Base-by-base conservation (phyloP, 2,329 filamentous ascomycete genomes). In the Didymella exigua region DNA sequence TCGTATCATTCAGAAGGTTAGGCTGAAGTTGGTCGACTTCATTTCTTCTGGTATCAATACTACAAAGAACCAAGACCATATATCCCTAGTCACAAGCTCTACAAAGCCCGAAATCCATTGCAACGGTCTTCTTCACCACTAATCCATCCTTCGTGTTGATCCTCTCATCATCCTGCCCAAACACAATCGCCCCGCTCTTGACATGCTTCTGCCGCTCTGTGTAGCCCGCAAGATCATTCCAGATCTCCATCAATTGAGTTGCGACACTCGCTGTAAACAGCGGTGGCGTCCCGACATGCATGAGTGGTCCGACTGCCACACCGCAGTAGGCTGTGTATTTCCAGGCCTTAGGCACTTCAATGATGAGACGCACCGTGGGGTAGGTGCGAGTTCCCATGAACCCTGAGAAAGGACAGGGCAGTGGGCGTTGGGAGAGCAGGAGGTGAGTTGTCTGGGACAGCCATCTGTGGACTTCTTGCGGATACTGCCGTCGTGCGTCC, bases 71-170 rank as follows among this genome's bases (percentile, higher is more conserved):
- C n/a, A n/a, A n/a, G n/a, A n/a, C n/a, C n/a, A n/a, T n/a, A n/a
- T n/a, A n/a, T n/a, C n/a, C n/a, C n/a, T n/a, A n/a, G n/a, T n/a
- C n/a, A n/a, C n/a, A n/a, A 8, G 14, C 19, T 19, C 51, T 33
- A 37, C 34, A 46, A 27, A 55, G 19, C n/a, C 41, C 46, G 42
- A 55, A 50, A 26, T 55, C 52, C 42, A 55, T 29, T 29, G 46
- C 52, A 0, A 29, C 46, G 4, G 10, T 41, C 42, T 46, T 55
- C 36, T 16, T 42, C 31, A 55, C 42, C n/a, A 46, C 23, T 36
- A 46, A 24, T 5, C 46, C 41, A 11, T 43, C 41, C 8, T n/a
- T 27, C 16, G 2, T 30, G 34, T 42, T 0, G 7, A 30, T 16
- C 46, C 47, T 50, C 36, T 50, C 46, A 10, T 55, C 52, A n/a